Percentiles rank a stretch among this genome's conserved stretches.
These are phyloP conservation scores for Trypethelium eluteriae DNA, from an alignment of 495 filamentous ascomycete species.

Conservation along the genomic window DNA sequence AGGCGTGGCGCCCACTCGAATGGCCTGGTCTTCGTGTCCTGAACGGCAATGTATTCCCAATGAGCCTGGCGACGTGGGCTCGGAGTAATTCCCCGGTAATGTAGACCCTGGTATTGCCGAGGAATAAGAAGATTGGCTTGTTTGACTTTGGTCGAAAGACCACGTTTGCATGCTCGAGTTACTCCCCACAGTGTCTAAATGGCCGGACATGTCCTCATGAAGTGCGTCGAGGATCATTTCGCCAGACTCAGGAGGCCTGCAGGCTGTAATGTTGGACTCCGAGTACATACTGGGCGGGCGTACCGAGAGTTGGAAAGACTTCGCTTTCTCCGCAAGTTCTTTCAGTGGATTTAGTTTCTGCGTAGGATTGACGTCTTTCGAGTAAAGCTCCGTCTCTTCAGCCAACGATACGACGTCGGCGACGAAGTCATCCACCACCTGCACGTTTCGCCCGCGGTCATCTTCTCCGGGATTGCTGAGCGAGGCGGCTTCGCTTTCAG, in stretches of 20 bases:
- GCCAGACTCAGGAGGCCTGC: neutral
- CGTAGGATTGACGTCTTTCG: neutral
- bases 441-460: neutral
- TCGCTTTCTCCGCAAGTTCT: neutral
- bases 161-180: neutral
- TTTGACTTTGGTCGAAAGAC: neutral
- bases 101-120: neutral
- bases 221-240: neutral
- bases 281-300: neutral
- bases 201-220: neutral
- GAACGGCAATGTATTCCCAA: neutral
- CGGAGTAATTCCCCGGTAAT: neutral
- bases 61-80: neutral
- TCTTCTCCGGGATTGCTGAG: neutral
- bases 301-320: neutral
- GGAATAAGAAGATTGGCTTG: neutral
- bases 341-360: neutral
- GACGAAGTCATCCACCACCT: neutral
- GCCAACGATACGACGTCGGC: neutral
- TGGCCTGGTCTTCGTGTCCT: neutral
- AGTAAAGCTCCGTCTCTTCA: neutral
- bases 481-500: neutral
- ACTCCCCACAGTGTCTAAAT: neutral
- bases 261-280: neutral
- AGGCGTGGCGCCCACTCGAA: neutral